Percentiles rank a stretch among this genome's conserved stretches.
phyloP scores from a whole-genome alignment of 768 basidiomycete species.

The Sporobolomyces roseus region DNA sequence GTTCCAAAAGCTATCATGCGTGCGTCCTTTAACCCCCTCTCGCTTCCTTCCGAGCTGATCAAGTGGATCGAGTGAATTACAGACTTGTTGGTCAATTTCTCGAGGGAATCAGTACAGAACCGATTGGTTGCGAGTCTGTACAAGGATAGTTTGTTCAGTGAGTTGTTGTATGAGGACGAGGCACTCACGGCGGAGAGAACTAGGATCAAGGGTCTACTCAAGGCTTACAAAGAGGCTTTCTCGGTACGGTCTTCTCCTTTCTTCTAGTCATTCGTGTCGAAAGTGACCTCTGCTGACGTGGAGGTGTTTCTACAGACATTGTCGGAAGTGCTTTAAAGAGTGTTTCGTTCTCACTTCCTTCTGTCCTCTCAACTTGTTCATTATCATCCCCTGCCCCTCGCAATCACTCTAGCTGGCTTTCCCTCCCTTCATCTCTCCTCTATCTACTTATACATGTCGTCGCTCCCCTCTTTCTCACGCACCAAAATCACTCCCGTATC shows the following conservation, averaged over 20 bases:
- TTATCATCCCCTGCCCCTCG: too few species aligned
- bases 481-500: too few species aligned
- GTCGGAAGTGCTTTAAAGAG: slow-evolving; percentile 32
- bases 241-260: slow-evolving; percentile 9
- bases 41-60: neutral
- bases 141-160: slow-evolving; percentile 86
- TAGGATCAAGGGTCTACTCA: slow-evolving; percentile 85
- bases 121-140: slow-evolving; percentile 89
- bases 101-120: slow-evolving; percentile 95
- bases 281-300: neutral
- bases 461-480: too few species aligned
- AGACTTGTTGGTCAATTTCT: slow-evolving; percentile 81
- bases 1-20: slow-evolving; percentile 99
- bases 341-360: neutral
- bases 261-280: too few species aligned
- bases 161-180: slow-evolving; percentile 92
- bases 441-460: too few species aligned
- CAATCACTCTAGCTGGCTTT: too few species aligned
- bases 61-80: neutral
- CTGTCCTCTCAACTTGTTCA: too few species aligned
- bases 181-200: slow-evolving; percentile 86
- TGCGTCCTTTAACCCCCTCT: slow-evolving; percentile 24
- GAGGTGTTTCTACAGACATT: neutral
- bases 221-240: slow-evolving; percentile 75
- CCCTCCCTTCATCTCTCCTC: too few species aligned